Percentiles rank a stretch among this genome's conserved stretches.
These are phyloP conservation scores for Geranium rotundifolium DNA, from an alignment of 345 rosid genomes.

Conservation along the genomic window DNA sequence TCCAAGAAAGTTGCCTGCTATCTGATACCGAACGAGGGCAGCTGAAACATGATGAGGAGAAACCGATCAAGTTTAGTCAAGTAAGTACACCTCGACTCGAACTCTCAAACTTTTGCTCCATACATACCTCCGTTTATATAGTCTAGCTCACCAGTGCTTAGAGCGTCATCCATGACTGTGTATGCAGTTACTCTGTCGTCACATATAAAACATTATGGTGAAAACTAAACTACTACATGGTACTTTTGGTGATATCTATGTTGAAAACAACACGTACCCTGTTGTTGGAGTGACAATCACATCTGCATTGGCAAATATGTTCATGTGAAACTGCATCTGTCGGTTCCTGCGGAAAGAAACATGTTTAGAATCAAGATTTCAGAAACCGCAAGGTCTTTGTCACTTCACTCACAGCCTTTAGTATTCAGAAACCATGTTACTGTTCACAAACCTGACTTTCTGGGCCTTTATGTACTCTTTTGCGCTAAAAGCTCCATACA, in stretches of 20 bases:
- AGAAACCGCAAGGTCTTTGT: too few species aligned
- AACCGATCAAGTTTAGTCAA: conserved; percentile 7
- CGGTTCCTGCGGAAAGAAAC: conserved; percentile 43
- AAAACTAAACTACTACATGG: too few species aligned
- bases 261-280: conserved; percentile 28
- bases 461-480: conserved; percentile 55
- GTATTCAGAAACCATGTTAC: not conserved
- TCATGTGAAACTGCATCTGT: conserved; percentile 37
- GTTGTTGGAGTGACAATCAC: conserved; percentile 60
- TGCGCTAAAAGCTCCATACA: conserved; percentile 47
- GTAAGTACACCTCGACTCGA: not conserved
- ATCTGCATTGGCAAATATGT: conserved; percentile 42
- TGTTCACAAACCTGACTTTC: conserved; percentile 32
- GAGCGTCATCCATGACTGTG: conserved; percentile 31
- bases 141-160: conserved; percentile 58
- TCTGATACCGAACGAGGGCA: conserved; percentile 54
- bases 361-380: not conserved
- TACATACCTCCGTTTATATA: conserved; percentile 59
- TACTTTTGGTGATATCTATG: too few species aligned
- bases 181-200: conserved; percentile 55
- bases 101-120: not conserved
- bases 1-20: conserved; percentile 73
- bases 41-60: conserved; percentile 28
- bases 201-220: not conserved
- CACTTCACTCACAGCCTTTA: not conserved